Base-by-base conservation (phyloP, 176 grass and related monocot genomes). In the Canna indica region DNA sequence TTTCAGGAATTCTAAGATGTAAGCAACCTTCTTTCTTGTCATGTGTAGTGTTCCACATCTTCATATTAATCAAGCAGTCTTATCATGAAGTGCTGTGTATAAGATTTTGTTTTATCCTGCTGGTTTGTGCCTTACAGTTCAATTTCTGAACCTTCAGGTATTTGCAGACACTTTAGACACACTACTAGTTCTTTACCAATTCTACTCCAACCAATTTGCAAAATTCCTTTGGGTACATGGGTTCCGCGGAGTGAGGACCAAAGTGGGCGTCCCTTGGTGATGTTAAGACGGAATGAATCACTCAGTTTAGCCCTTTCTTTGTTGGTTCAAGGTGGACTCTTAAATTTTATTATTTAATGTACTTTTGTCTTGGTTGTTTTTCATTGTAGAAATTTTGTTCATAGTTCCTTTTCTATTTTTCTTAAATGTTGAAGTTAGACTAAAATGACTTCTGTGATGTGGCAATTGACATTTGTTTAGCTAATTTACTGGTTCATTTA, bases 1-100 rank as follows among this genome's bases (percentile, higher is more conserved):
- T 99, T 80, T 99, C 94, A 20, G 90, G 90, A 80, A 88, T 99
- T 77, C 81, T 99, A 74, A 99, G 87, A 88, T 99, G 94, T 99
- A 82, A 81, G 86, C 28, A 48, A 17, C 10, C 13, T 64, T 72
- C 22, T 29, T 9, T 18, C 13, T n/a, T 73, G 0, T 73, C 18
- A 12, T 69, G 41, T 65, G 57, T 78, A 57, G 3, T 36, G 7
- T 39, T 52, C 5, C 3, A 14, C 29, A 20, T 27, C 18, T 65
- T 61, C 56, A 45, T 53, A 27, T 1, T 22, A 63, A 31, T 45
- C 57, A 16, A 24, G 57, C 34, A 8, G 59, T 15, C 52, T 29
- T 27, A 75, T 72, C 4, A 47, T 48, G 53, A 14, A 60, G 60
- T 63, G n/a, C n/a, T n/a, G 20, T 62, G 56, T 75, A n/a, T 69